Percentiles rank a stretch among this genome's conserved stretches.
These are phyloP conservation scores for Cryptococcus sp. DNA, from an alignment of 1,284 basidiomycete species.

Conservation along the genomic window DNA sequence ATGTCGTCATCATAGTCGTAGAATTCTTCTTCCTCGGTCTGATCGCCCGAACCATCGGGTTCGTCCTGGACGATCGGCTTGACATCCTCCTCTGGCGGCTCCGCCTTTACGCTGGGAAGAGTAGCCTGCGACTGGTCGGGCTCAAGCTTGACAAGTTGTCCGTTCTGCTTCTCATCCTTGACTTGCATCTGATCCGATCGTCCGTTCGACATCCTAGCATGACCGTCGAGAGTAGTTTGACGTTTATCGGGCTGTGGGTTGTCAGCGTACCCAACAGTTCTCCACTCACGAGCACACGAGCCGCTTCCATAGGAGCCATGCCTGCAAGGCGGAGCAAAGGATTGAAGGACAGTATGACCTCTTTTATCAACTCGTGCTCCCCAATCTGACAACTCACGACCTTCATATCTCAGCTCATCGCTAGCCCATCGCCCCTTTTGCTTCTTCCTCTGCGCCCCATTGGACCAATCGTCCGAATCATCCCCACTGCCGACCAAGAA, in stretches of 20 bases:
- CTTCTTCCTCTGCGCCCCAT: background rate
- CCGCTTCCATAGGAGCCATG: no score
- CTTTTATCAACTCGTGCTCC: slow-evolving; percentile 5
- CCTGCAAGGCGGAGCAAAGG: slow-evolving; percentile 27
- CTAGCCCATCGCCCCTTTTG: background rate
- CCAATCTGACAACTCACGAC: slow-evolving; percentile 21
- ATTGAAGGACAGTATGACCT: slow-evolving; percentile 26
- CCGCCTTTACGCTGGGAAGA: background rate
- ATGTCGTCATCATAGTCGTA: slow-evolving; percentile 14
- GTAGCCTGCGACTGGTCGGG: background rate
- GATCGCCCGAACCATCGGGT: background rate
- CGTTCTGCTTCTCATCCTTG: no score
- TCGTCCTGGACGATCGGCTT: background rate
- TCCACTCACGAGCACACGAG: no score
- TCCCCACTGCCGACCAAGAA: no score
- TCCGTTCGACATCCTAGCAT: no score
- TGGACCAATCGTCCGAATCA: background rate
- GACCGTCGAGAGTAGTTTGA: no score
- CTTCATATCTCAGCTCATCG: slow-evolving; percentile 24
- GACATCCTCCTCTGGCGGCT: background rate
- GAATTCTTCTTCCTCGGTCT: slow-evolving; percentile 25
- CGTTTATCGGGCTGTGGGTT: no score
- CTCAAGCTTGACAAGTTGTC: background rate
- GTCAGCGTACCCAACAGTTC: no score
- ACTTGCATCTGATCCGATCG: no score